phyloP scores from a whole-genome alignment of 768 basidiomycete species.

The Trametes cubensis region DNA sequence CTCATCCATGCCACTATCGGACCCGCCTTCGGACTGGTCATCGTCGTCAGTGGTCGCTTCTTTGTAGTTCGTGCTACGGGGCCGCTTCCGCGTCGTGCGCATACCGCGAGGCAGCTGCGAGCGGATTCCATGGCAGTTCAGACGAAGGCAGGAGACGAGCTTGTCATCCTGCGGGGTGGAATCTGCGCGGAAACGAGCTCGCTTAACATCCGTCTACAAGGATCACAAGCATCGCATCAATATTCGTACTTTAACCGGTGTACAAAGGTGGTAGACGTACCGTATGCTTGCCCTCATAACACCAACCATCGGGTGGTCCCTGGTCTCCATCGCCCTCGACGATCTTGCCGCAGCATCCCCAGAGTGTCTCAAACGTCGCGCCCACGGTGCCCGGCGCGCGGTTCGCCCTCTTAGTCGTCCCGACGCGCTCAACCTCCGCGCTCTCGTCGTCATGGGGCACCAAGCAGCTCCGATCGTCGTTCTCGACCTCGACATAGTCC shows the following conservation, averaged over 20 bases:
- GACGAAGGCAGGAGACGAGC: conserved; percentile 57
- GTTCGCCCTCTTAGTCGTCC: conserved; percentile 35
- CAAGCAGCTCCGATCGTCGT: conserved; percentile 67
- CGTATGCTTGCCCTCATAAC: conserved; percentile 82
- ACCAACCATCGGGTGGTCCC: conserved; percentile 87
- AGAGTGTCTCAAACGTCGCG: conserved; percentile 56
- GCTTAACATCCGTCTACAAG: conserved; percentile 66
- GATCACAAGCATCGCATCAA: not conserved
- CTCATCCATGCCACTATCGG: conserved; percentile 37
- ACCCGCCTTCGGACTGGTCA: conserved; percentile 31
- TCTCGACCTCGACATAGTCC: conserved; percentile 70
- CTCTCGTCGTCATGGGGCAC: conserved; percentile 83
- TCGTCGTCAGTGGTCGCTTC: conserved; percentile 33
- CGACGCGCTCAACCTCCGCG: conserved; percentile 67
- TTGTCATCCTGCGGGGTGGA: conserved; percentile 70
- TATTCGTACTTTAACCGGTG: not conserved
- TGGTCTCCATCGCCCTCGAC: conserved; percentile 79
- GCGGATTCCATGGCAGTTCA: conserved; percentile 55
- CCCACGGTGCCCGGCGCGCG: conserved; percentile 30
- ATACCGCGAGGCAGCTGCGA: conserved; percentile 28
- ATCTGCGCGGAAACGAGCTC: conserved; percentile 79
- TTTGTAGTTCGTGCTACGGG: conserved; percentile 32
- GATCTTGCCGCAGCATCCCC: conserved; percentile 73
- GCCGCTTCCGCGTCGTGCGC: conserved; percentile 31
- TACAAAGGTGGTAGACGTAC: conserved; percentile 40